A percentile compares a stretch with the other conserved stretches of the same genome.
These are phyloP conservation scores for Chrysophaeum taylorii DNA, from an alignment of 352 stramenopile genomes.

Conservation along the genomic window DNA sequence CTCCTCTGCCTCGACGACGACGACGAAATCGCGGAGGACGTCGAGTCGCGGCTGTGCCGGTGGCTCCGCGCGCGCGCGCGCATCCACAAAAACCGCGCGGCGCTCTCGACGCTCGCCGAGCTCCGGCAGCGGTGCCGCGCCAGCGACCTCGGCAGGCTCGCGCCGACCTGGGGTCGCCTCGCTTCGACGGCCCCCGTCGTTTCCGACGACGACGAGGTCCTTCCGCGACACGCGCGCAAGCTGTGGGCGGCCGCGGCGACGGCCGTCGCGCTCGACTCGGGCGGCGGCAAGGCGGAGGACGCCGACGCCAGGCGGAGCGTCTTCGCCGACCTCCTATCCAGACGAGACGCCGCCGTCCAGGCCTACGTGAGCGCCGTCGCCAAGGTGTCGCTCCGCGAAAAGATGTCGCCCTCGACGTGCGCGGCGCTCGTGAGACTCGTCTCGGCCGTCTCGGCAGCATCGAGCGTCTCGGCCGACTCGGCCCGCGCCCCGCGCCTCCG, in stretches of 20 bases:
- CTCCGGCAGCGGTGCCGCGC: not conserved
- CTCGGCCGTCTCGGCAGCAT: not conserved
- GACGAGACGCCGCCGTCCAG: not conserved
- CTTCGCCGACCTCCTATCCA: too few relatives aligned
- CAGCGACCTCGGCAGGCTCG: not conserved
- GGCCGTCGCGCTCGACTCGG: not conserved
- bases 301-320: not conserved
- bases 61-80: not conserved
- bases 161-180: not conserved
- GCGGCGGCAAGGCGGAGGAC: not conserved
- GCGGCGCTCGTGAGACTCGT: constrained; percentile 5
- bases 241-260: not conserved
- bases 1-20: not conserved
- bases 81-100: not conserved
- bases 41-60: not conserved
- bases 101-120: not conserved
- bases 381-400: not conserved
- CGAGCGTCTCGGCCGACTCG: not conserved
- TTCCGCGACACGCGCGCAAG: not conserved
- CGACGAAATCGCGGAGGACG: not conserved
- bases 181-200: too few relatives aligned
- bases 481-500: not conserved
- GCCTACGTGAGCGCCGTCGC: not conserved
- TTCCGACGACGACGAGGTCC: not conserved
- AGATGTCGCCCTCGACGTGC: not conserved